A percentile compares a stretch with the other conserved stretches of the same genome.
phyloP scores from a whole-genome alignment of 2,329 filamentous ascomycete species.

The Paecilomyces niveus region DNA sequence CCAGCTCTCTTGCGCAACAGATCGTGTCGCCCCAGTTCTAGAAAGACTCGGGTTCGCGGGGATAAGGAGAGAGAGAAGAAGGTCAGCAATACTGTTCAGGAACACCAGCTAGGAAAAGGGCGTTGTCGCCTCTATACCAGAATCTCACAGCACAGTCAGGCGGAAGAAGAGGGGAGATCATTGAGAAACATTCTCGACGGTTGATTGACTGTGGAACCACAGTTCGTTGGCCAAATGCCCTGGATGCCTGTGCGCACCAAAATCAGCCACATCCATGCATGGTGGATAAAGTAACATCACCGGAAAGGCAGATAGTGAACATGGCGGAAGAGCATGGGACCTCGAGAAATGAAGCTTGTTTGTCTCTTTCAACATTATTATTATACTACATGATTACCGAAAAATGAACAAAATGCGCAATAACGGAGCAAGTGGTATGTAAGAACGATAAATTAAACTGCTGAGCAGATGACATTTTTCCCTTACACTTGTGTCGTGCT shows the following conservation, averaged over 20 bases:
- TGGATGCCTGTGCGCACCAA: neutral
- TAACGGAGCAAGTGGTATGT: neutral
- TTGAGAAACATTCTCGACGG: neutral
- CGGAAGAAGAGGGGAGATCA: neutral
- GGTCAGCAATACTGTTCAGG: too few relatives aligned
- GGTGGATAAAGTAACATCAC: neutral
- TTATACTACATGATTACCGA: too few relatives aligned
- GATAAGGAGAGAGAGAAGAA: too few relatives aligned
- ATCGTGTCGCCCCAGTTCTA: neutral
- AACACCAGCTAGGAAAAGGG: neutral
- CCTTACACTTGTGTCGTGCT: too few relatives aligned
- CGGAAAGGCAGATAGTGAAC: neutral
- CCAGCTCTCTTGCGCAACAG: neutral
- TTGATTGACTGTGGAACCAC: neutral
- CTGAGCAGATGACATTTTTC: too few relatives aligned
- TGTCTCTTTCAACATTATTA: too few relatives aligned
- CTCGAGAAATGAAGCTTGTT: neutral
- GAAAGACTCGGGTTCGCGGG: neutral
- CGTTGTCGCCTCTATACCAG: neutral
- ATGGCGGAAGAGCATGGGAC: neutral
- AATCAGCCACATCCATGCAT: neutral
- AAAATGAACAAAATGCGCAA: too few relatives aligned
- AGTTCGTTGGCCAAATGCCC: neutral
- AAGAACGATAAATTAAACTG: too few relatives aligned
- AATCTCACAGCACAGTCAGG: neutral